A percentile compares a stretch with the other conserved stretches of the same genome.
Conservation (phyloP, 225 moss, liverwort and hornwort genomes). For the Takakia lepidozioides region DNA sequence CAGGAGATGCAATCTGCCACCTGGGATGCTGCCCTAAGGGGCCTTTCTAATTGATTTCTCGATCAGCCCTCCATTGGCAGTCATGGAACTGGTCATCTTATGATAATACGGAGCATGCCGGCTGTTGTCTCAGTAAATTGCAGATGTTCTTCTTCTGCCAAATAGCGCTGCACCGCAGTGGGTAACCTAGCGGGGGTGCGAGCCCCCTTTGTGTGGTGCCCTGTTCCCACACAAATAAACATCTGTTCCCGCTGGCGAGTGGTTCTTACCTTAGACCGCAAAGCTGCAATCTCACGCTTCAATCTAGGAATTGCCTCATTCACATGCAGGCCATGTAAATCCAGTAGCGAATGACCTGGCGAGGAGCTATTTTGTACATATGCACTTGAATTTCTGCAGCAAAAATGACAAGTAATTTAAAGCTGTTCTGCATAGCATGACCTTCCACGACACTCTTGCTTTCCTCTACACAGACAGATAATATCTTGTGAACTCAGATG, state of each 20-base stretch:
- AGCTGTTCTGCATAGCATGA: too few relatives aligned
- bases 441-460: too few relatives aligned
- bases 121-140: constrained; percentile 43
- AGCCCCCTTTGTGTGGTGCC: constrained; percentile 63
- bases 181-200: constrained; percentile 50
- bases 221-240: constrained; percentile 52
- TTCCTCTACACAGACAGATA: too few relatives aligned
- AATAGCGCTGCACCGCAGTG: constrained; percentile 53
- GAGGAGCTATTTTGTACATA: constrained; percentile 23
- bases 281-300: constrained; percentile 49
- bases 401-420: background rate
- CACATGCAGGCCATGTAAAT: constrained; percentile 57
- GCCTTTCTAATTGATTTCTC: too few relatives aligned
- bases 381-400: constrained; percentile 40
- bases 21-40: too few relatives aligned
- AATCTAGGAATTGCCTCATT: constrained; percentile 53
- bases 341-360: constrained; percentile 37
- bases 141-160: constrained; percentile 54
- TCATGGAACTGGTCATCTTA: constrained; percentile 58
- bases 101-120: constrained; percentile 62
- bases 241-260: constrained; percentile 38
- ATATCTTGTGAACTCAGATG: too few relatives aligned
- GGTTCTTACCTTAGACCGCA: constrained; percentile 23
- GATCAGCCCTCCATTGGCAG: too few relatives aligned
- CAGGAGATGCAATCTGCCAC: too few relatives aligned